Base-by-base conservation (phyloP, 2,329 filamentous ascomycete genomes). In the Periconia sp. region DNA sequence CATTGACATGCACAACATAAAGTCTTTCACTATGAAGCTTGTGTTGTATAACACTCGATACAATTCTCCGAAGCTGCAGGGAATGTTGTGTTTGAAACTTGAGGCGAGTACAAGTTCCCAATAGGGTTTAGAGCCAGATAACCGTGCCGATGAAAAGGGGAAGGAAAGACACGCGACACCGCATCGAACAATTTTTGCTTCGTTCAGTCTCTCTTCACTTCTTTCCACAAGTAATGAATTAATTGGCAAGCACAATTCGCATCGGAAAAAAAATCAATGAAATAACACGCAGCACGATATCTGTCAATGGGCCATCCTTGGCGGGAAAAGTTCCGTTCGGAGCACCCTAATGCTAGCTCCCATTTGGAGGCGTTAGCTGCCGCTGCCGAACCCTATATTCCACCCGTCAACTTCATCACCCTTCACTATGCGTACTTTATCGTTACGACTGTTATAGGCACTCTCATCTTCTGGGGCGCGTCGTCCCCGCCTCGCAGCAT, bases 351-450 rank as follows among this genome's bases (percentile, higher is more conserved):
- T 17, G 20, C 44, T 27, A 19, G 40, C 41, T 44, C 23, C 30
- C 42, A 30, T 2, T 31, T 50, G 27, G 45, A 51, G 18, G 20
- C 31, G n/a, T 15, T 50, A 27, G 49, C 41, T 19, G 43, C 44
- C 43, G 49, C 44, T 31, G 18, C 45, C 20, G 57, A 56, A 45
- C 61, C 57, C 3, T 63, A 62, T 47, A 51, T 56, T 50, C 61
- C 61, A 41, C 61, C 61, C 47, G 45, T 60, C 13, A 63, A 63
- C 53, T 63, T 63, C 55, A 63, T 63, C 45, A 63, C 61, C 37
- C 10, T 63, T 14, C 61, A 63, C 48, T 63, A 63, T 62, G 50
- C 57, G 17, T 63, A 63, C 46, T 63, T 63, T 45, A 54, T 63
- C 23, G 47, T 43, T 37, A 45, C 55, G 14, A 55, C 57, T 10